Conservation (phyloP, 305 asterid species). For the Solanum hybrid region DNA sequence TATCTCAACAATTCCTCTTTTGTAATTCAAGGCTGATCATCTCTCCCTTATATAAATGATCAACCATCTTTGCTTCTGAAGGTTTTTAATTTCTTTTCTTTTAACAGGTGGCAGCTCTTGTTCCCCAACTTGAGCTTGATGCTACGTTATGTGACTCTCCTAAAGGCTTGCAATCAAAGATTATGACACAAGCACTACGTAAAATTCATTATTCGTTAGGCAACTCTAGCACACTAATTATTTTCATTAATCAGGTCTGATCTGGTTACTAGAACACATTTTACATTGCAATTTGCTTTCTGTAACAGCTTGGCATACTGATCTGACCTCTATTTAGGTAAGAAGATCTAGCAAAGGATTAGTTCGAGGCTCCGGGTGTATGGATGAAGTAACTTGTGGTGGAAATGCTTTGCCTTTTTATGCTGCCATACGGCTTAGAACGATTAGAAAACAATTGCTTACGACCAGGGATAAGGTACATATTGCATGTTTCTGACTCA, state of each 20-base stretch:
- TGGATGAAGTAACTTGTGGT: slow-evolving; percentile 84
- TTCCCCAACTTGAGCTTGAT: slow-evolving; percentile 78
- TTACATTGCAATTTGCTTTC: background rate
- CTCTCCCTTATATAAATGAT: background rate
- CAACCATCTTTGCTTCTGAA: background rate
- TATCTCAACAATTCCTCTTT: background rate
- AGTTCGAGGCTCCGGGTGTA: slow-evolving; percentile 40
- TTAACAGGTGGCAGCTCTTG: slow-evolving; percentile 89
- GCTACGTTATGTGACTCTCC: slow-evolving; percentile 31
- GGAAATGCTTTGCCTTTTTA: slow-evolving; percentile 92
- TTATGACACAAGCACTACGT: slow-evolving; percentile 88
- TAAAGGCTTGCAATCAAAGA: slow-evolving; percentile 48
- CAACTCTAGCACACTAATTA: slow-evolving; percentile 68
- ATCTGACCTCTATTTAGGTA: slow-evolving; percentile 29
- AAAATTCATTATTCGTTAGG: slow-evolving; percentile 71
- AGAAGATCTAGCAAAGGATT: slow-evolving; percentile 47
- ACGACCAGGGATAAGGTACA: slow-evolving; percentile 54
- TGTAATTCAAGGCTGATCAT: background rate
- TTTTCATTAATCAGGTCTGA: slow-evolving; percentile 82
- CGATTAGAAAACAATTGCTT: slow-evolving; percentile 63
- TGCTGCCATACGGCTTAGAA: slow-evolving; percentile 80
- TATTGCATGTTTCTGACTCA: background rate
- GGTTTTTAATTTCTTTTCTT: slow-evolving; percentile 6
- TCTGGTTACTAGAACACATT: slow-evolving; percentile 13
- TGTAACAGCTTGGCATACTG: background rate